These are phyloP conservation scores for Mycena pura DNA, from an alignment of 768 basidiomycete species.

Conservation along the genomic window DNA sequence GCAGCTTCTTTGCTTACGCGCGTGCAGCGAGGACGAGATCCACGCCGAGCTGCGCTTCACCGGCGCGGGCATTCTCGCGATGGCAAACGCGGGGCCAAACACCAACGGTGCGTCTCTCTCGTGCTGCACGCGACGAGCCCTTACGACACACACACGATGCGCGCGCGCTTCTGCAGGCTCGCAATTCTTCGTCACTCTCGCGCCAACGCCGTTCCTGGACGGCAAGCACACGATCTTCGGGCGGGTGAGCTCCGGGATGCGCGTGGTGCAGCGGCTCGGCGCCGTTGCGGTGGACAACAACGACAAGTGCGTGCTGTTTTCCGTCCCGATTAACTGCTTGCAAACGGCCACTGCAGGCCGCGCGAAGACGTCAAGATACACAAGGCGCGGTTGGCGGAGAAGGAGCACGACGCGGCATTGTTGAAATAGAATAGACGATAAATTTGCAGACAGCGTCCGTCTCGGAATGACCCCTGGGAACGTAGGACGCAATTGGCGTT, in stretches of 20 bases:
- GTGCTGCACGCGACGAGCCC: not conserved
- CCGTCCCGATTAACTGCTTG: conserved; percentile 7
- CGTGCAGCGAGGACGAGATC: conserved; percentile 85
- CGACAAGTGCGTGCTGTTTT: conserved; percentile 70
- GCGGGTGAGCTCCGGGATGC: conserved; percentile 89
- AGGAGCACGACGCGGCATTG: no score
- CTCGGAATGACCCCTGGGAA: no score
- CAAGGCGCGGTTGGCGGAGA: conserved; percentile 58
- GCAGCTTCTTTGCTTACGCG: not conserved
- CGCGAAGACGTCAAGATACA: conserved; percentile 89
- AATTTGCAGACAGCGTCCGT: no score
- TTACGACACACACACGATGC: conserved; percentile 5
- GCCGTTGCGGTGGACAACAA: conserved; percentile 90
- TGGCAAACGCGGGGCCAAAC: conserved; percentile 98
- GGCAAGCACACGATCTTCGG: conserved; percentile 92
- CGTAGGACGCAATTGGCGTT: no score
- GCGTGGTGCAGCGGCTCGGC: conserved; percentile 89
- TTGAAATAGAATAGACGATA: no score
- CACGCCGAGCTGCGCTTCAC: conserved; percentile 92
- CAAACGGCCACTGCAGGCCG: conserved; percentile 45
- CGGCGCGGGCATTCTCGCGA: conserved; percentile 94
- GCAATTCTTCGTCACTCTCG: conserved; percentile 91
- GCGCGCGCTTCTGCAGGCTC: conserved; percentile 64
- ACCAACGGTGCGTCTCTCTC: conserved; percentile 66
- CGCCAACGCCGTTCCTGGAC: conserved; percentile 84